Base-by-base conservation (phyloP, 805 yeast species). In the Osmozyma mogii region DNA sequence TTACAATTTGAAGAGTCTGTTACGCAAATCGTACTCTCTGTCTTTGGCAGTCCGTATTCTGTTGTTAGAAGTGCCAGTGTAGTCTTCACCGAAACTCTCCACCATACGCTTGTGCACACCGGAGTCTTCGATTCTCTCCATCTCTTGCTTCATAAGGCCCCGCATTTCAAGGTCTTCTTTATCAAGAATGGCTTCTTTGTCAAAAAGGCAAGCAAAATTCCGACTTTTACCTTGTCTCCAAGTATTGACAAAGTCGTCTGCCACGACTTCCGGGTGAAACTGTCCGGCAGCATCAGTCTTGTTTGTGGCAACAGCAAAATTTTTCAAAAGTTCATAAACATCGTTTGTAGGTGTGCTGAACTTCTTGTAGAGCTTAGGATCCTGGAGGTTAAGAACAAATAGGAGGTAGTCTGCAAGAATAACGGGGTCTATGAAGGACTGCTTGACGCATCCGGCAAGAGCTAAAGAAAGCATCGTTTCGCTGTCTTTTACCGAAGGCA, bases 341-440 rank as follows among this genome's bases (percentile, higher is more conserved):
- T 78, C 71, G 50, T 87, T 87, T 0, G 95, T 84, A 1, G 95
- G 94, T 4, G 53, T 42, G 9, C 9, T 8, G 10, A 18, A 18
- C 10, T 18, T 10, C 8, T 8, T 10, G 21, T 18, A 18, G 9
- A 8, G 8, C 21, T 10, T 22, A 2, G 66, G 61, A 34, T 70
- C 72, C 37, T 73, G 80, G 11, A 77, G 50, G 47, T 92, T 89
- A 56, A 88, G 57, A 14, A 81, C 56, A 45, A 65, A 92, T 17
- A 89, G 61, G 20, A 89, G 56, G 50, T 81, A 89, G 50, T 89
- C 97, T 1, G 95, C 94, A 31, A 80, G 83, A 18, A 84, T 70
- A 3, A 81, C 75, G 0, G 95, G 94, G 49, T 88, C 96, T 10
- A 85, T 70, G n/a, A 71, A 61, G 10, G 70, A 68, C 4, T 72